Conservation (phyloP, 805 yeast genomes). For the Wickerhamiella shivajii region DNA sequence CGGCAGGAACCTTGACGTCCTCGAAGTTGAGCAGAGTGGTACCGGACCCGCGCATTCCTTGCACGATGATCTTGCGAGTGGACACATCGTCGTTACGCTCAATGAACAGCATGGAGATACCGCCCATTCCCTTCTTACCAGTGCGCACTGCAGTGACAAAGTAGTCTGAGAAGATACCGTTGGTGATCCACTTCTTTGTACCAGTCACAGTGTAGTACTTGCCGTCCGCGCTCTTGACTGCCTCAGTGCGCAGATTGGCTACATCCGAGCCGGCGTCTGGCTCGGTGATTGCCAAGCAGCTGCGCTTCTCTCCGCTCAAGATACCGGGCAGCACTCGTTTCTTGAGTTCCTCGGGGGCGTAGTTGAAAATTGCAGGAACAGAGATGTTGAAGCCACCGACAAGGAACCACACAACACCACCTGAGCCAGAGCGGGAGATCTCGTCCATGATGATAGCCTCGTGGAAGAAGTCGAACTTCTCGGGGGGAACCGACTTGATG, state of each 20-base stretch:
- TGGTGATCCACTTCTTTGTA: slow-evolving; percentile 33
- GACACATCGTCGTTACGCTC: slow-evolving; percentile 27
- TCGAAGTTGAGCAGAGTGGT: slow-evolving; percentile 30
- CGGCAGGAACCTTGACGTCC: slow-evolving; percentile 31
- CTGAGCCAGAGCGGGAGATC: slow-evolving; percentile 26
- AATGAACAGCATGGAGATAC: slow-evolving; percentile 27
- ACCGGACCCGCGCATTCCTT: slow-evolving; percentile 31
- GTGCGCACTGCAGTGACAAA: slow-evolving; percentile 33
- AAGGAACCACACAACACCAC: slow-evolving; percentile 30
- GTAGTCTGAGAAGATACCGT: slow-evolving; percentile 30
- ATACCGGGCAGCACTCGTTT: slow-evolving; percentile 27
- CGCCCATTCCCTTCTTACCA: slow-evolving; percentile 28
- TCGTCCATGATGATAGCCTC: slow-evolving; percentile 28
- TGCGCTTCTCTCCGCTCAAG: slow-evolving; percentile 26
- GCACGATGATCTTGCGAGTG: slow-evolving; percentile 27
- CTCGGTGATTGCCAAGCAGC: slow-evolving; percentile 30
- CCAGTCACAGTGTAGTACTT: slow-evolving; percentile 28
- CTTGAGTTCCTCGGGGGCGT: slow-evolving; percentile 22
- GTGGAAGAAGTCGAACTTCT: slow-evolving; percentile 28
- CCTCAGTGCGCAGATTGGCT: slow-evolving; percentile 28
- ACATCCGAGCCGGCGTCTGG: slow-evolving; percentile 34
- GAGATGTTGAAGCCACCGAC: slow-evolving; percentile 31
- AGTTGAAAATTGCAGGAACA: slow-evolving; percentile 28
- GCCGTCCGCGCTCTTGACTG: slow-evolving; percentile 27
- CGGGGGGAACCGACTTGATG: slow-evolving; percentile 26